Percentiles rank a stretch among this genome's conserved stretches.
Conservation (phyloP, 139 green algal species). For the Pseudopediastrum boryanum region DNA sequence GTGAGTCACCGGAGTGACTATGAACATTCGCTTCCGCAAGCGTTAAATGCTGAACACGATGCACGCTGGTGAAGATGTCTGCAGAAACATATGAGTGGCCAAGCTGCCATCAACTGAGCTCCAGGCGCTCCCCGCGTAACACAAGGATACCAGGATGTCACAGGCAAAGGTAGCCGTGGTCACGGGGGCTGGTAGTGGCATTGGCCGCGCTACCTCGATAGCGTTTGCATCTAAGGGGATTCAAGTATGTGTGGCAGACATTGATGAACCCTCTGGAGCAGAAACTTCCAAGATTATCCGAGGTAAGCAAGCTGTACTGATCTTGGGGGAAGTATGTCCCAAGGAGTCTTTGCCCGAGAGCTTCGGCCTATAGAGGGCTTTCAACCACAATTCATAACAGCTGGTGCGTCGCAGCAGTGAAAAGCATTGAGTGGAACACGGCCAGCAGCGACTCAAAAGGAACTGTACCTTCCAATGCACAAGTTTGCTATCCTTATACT, state of each 20-base stretch:
- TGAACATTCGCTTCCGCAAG: too few species aligned
- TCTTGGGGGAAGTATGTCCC: too few species aligned
- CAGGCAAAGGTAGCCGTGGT: slow-evolving; percentile 12
- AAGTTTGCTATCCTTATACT: too few species aligned
- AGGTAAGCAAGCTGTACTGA: slow-evolving; percentile 19
- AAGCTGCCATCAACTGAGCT: too few species aligned
- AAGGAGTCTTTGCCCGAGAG: background rate
- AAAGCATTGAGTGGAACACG: background rate
- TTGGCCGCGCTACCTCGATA: slow-evolving; percentile 11
- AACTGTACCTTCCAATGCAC: background rate
- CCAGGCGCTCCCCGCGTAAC: too few species aligned
- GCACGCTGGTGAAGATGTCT: too few species aligned
- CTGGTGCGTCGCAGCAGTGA: background rate
- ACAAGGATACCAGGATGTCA: too few species aligned
- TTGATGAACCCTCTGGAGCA: background rate
- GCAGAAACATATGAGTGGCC: too few species aligned
- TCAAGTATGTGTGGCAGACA: background rate
- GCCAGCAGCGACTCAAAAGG: background rate
- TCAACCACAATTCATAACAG: background rate
- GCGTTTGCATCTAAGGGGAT: slow-evolving; percentile 2
- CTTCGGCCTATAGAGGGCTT: background rate
- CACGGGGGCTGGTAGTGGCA: slow-evolving; percentile 22
- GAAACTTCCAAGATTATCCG: slow-evolving; percentile 7
- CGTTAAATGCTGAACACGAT: too few species aligned
- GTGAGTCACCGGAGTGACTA: too few species aligned